Evolutionary conservation across 768 basidiomycete genomes (phyloP), one percentile per base, ranked within the genome.

Genomic region (Calvatia gigantea): DNA sequence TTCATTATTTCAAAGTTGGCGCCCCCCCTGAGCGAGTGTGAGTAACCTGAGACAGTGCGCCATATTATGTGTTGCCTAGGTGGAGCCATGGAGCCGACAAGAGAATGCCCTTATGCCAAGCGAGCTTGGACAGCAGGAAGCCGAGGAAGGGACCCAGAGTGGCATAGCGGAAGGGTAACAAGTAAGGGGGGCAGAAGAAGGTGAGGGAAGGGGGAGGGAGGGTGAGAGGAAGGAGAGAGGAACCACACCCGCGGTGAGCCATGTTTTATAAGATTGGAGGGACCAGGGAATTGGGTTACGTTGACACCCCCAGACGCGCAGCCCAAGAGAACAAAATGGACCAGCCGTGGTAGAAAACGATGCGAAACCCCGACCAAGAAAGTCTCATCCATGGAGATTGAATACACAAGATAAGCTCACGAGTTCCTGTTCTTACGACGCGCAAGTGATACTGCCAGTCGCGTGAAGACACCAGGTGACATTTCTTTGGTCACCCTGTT

Each of bases 181-280:
- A 52, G 44, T 53, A 43, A 60, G 52, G 42, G 43, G 29, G 21
- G 43, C 57, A 32, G 21, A 11, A 27, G 42, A 42, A 44, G 47
- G 43, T 31, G 33, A 19, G 35, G 51, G 48, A 17, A 52, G 53
- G 45, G 47, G 58, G 31, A 48, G 43, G 23, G 27, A 56, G 29
- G 51, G 57, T 50, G 53, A 57, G 55, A 41, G 56, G 14, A 57
- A 41, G 56, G 14, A 57, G 50, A 54, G 41, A 42, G 41, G 41
- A 53, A 50, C 38, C 44, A 51, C 49, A 54, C 7, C 17, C 25
- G 25, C 43, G 46, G n/a, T n/a, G 41, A 52, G 51, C 53, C 54
- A 39, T 19, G 42, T 60, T 64, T 64, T 64, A 64, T 64, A 64
- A 53, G 51, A 60, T 32, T 9, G 27, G 28, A 48, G 53, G 28